phyloP scores from a whole-genome alignment of 2,329 filamentous ascomycete genomes.

The Phoma sp. region DNA sequence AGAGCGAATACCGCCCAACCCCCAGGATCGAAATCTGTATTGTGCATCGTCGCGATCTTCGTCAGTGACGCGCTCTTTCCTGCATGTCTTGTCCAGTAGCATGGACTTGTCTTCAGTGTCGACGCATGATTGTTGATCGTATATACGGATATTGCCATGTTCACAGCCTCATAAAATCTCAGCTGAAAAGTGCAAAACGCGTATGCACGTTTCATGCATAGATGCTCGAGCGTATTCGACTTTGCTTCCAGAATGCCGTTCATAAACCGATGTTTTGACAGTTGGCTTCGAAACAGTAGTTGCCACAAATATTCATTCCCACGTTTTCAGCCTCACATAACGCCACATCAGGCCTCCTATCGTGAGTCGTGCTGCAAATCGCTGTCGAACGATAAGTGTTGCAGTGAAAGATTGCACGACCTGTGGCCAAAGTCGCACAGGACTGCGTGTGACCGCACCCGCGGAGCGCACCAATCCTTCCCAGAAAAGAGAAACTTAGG shows the following conservation, averaged over 20 bases:
- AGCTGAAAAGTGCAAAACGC: conserved; percentile 4
- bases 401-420: conserved; percentile 1
- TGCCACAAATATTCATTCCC: conserved; percentile 12
- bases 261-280: conserved; percentile 15
- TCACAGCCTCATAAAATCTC: background rate
- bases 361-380: conserved; percentile 4
- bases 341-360: conserved; percentile 13
- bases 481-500: conserved; percentile 9
- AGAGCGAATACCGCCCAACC: background rate
- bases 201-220: conserved; percentile 16
- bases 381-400: conserved; percentile 9
- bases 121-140: conserved; percentile 1
- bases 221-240: conserved; percentile 10
- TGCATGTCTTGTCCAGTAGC: conserved; percentile 11
- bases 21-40: background rate
- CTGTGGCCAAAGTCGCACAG: conserved; percentile 2
- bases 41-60: conserved; percentile 1
- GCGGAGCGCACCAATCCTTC: conserved; percentile 2
- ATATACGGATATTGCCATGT: background rate
- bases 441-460: conserved; percentile 9
- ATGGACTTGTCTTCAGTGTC: conserved; percentile 2
- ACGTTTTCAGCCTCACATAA: conserved; percentile 10
- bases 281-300: conserved; percentile 13
- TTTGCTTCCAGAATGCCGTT: conserved; percentile 15
- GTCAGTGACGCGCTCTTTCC: background rate